A percentile compares a stretch with the other conserved stretches of the same genome.
Conservation (phyloP, 2,329 filamentous ascomycete species). For the Scytalidium lignicola region DNA sequence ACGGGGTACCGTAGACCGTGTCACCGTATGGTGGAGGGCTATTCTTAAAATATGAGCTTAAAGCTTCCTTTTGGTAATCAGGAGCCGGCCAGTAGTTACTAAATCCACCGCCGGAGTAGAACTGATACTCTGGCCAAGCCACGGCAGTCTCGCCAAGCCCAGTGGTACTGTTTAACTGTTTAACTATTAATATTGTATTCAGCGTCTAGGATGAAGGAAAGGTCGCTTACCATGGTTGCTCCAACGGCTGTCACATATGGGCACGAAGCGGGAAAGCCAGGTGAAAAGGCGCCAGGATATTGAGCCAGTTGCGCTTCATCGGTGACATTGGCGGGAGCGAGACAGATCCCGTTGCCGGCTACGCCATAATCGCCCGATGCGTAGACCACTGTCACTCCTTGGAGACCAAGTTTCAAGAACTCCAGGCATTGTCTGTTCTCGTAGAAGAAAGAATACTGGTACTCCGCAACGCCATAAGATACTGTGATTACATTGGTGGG, state of each 20-base stretch:
- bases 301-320: too few relatives aligned
- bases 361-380: slow-evolving; percentile 45
- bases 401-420: slow-evolving; percentile 50
- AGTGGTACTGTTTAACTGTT: neutral
- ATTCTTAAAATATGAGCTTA: slow-evolving; percentile 18
- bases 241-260: slow-evolving; percentile 31
- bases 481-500: slow-evolving; percentile 49
- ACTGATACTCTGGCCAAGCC: slow-evolving; percentile 38
- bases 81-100: slow-evolving; percentile 13
- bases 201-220: slow-evolving; percentile 15
- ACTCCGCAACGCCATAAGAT: slow-evolving; percentile 47
- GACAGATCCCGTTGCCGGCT: slow-evolving; percentile 32
- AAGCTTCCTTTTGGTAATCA: slow-evolving; percentile 16
- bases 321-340: slow-evolving; percentile 40
- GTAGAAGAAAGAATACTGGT: slow-evolving; percentile 41
- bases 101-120: slow-evolving; percentile 60
- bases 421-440: slow-evolving; percentile 47
- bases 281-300: slow-evolving; percentile 19
- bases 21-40: slow-evolving; percentile 19
- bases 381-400: slow-evolving; percentile 43
- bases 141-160: slow-evolving; percentile 32
- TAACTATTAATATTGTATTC: too few relatives aligned
- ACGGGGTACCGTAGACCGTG: slow-evolving; percentile 25
- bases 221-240: slow-evolving; percentile 21
- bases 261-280: slow-evolving; percentile 24